These are phyloP conservation scores for Tricholomella constricta DNA, from an alignment of 768 basidiomycete genomes.

Conservation along the genomic window DNA sequence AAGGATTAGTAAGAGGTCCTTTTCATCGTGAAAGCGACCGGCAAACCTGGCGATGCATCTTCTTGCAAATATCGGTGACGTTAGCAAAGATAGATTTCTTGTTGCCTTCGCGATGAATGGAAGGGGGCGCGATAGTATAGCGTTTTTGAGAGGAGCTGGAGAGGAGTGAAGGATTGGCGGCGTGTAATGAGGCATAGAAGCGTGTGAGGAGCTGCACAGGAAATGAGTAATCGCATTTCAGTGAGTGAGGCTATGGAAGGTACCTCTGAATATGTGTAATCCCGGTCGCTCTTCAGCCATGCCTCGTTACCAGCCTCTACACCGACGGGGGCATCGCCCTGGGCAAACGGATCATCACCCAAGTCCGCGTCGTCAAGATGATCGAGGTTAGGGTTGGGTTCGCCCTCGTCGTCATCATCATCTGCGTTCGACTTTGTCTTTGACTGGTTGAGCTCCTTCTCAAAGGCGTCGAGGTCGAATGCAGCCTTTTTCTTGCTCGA, in stretches of 20 bases:
- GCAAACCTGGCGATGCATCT: slow-evolving; percentile 84
- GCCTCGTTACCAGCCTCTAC: slow-evolving; percentile 79
- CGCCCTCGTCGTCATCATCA: slow-evolving; percentile 57
- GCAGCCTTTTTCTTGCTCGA: slow-evolving; percentile 84
- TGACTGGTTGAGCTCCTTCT: slow-evolving; percentile 82
- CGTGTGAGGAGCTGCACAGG: slow-evolving; percentile 80
- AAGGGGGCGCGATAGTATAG: slow-evolving; percentile 96
- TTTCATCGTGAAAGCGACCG: not conserved
- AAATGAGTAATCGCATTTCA: not conserved
- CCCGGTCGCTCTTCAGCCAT: slow-evolving; percentile 92
- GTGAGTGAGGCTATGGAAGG: slow-evolving; percentile 16
- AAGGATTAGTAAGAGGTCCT: not conserved
- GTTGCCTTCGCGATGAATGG: slow-evolving; percentile 92
- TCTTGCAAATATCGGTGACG: slow-evolving; percentile 94
- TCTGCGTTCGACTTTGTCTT: slow-evolving; percentile 57
- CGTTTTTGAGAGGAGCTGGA: slow-evolving; percentile 83
- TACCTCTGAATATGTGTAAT: slow-evolving; percentile 96
- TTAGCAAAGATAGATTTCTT: slow-evolving; percentile 98
- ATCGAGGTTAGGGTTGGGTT: slow-evolving; percentile 63
- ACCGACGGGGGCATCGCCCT: slow-evolving; percentile 54
- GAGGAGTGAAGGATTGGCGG: slow-evolving; percentile 90
- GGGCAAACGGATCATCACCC: slow-evolving; percentile 86
- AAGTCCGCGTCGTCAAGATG: slow-evolving; percentile 81
- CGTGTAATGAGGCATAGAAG: slow-evolving; percentile 89
- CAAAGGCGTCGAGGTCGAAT: slow-evolving; percentile 90